Conservation (phyloP, 2,329 filamentous ascomycete species). For the Proliferodiscus dingleyae region DNA sequence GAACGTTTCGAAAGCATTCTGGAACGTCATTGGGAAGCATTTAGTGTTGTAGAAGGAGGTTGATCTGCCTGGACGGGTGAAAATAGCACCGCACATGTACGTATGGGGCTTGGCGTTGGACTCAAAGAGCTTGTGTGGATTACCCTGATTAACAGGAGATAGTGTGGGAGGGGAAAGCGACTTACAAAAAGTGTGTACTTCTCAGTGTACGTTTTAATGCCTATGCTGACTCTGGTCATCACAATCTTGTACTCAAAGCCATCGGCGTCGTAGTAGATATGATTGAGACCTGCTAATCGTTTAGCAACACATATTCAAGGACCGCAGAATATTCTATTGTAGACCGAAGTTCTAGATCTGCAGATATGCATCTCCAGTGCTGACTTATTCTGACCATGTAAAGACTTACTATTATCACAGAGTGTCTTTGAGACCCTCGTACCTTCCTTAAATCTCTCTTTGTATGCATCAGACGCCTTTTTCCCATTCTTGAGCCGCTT, state of each 20-base stretch:
- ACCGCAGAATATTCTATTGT: too few species aligned
- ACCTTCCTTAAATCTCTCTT: slow-evolving; percentile 31
- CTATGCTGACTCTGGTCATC: slow-evolving; percentile 49
- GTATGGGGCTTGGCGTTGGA: slow-evolving; percentile 53
- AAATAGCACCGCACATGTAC: slow-evolving; percentile 56
- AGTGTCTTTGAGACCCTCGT: slow-evolving; percentile 36
- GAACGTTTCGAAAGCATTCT: slow-evolving; percentile 46
- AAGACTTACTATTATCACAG: slow-evolving; percentile 47
- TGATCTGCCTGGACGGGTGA: slow-evolving; percentile 31
- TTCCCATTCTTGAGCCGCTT: slow-evolving; percentile 29
- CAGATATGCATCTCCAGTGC: too few species aligned
- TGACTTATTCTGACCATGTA: too few species aligned
- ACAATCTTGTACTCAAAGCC: slow-evolving; percentile 61
- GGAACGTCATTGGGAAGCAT: slow-evolving; percentile 38
- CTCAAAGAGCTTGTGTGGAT: slow-evolving; percentile 58
- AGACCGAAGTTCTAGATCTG: too few species aligned
- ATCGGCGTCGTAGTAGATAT: slow-evolving; percentile 57
- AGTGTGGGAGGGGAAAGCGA: slow-evolving; percentile 8
- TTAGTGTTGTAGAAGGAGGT: slow-evolving; percentile 34
- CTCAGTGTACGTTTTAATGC: slow-evolving; percentile 46
- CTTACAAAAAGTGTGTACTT: slow-evolving; percentile 56
- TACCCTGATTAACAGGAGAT: background rate
- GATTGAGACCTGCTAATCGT: slow-evolving; percentile 54
- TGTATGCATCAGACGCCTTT: slow-evolving; percentile 35
- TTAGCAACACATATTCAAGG: too few species aligned